These are phyloP conservation scores for Globisporangium ultimum DNA, from an alignment of 352 stramenopile genomes.

Conservation along the genomic window DNA sequence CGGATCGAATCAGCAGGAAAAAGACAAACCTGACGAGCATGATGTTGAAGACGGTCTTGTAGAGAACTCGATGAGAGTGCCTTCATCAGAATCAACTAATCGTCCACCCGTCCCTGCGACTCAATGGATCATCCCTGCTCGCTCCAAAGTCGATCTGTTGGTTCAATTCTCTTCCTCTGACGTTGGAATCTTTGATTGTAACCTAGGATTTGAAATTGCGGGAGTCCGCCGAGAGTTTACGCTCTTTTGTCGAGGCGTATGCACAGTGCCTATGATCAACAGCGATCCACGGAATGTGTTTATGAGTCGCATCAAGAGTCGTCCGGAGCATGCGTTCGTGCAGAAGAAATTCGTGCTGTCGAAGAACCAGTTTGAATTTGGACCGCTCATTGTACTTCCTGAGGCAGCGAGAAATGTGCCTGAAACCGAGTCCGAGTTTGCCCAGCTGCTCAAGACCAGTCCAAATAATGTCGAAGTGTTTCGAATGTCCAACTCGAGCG, in stretches of 20 bases:
- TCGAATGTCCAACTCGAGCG: constrained; percentile 88
- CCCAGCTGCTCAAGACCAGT: constrained; percentile 39
- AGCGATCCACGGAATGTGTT: constrained; percentile 92
- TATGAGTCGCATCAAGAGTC: constrained; percentile 90
- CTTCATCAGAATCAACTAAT: constrained; percentile 12
- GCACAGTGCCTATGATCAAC: constrained; percentile 91
- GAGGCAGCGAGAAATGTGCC: constrained; percentile 16
- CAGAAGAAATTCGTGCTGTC: constrained; percentile 92
- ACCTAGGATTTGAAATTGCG: constrained; percentile 90
- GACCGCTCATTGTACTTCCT: constrained; percentile 75
- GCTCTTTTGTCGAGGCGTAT: constrained; percentile 78
- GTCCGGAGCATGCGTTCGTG: constrained; percentile 58
- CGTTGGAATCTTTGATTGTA: constrained; percentile 79
- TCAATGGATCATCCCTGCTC: constrained; percentile 81
- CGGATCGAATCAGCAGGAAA: constrained; percentile 4
- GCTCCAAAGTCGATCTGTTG: constrained; percentile 48
- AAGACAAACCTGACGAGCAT: background rate
- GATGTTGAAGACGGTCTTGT: background rate
- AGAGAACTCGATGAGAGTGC: background rate
- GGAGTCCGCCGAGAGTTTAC: constrained; percentile 80
- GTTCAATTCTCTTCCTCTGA: constrained; percentile 82
- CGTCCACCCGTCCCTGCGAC: background rate
- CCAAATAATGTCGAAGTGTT: constrained; percentile 88
- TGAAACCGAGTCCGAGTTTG: constrained; percentile 45
- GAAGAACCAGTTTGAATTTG: constrained; percentile 91